Evolutionary conservation across 2,329 filamentous ascomycete species (phyloP).

Genomic region (Ilyonectria sp.): DNA sequence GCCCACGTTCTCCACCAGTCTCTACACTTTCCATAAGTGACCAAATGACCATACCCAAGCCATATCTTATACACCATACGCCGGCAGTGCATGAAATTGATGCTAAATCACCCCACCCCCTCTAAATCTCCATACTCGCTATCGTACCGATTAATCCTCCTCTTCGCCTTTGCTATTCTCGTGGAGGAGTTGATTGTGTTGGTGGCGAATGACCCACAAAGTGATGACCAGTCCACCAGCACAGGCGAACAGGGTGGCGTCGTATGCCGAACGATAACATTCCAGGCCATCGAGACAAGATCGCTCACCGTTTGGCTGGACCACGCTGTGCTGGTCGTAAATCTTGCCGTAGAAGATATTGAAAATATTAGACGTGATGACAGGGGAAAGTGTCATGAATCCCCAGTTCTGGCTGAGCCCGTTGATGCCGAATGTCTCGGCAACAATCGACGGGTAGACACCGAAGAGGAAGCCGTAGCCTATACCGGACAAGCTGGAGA

Average conservation of each 20-base stretch:
- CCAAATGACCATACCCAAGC: neutral
- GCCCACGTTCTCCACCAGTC: neutral
- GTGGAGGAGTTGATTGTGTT: slow-evolving; percentile 59
- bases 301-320: slow-evolving; percentile 78
- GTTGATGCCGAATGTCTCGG: slow-evolving; percentile 91
- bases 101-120: neutral
- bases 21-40: neutral
- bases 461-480: slow-evolving; percentile 96
- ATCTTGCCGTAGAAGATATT: slow-evolving; percentile 91
- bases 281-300: slow-evolving; percentile 82
- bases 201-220: slow-evolving; percentile 78
- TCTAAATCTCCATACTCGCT: neutral
- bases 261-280: slow-evolving; percentile 88
- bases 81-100: slow-evolving; percentile 1
- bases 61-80: neutral
- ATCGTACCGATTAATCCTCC: slow-evolving; percentile 50
- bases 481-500: slow-evolving; percentile 88
- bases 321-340: slow-evolving; percentile 84
- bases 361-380: slow-evolving; percentile 91
- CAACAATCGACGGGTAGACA: slow-evolving; percentile 90
- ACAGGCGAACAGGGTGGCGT: slow-evolving; percentile 82
- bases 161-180: slow-evolving; percentile 57
- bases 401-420: slow-evolving; percentile 97
- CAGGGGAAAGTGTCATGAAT: slow-evolving; percentile 90
- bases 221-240: slow-evolving; percentile 78